Base-by-base conservation (phyloP, 164 flowering plant genomes). In the Aristolochia californica region DNA sequence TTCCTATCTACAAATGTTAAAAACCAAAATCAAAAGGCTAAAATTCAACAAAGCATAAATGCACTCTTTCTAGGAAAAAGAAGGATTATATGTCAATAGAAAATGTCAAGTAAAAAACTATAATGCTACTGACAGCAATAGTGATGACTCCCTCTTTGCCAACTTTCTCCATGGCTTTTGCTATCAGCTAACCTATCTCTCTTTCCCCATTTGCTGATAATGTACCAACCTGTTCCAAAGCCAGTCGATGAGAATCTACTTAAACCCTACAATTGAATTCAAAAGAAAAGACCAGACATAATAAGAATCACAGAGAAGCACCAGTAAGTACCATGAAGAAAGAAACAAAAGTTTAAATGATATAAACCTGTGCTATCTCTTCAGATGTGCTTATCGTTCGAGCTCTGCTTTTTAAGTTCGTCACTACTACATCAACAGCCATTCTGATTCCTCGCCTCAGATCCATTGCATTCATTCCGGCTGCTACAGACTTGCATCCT, bases 121-220 rank as follows among this genome's bases (percentile, higher is more conserved):
- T 14, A 28, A 54, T 14, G 7, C 18, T 24, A 71, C 88, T 79
- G 75, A 93, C 98, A 44, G 83, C 63, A 62, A 93, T 89, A 15
- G 98, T 89, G 63, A 93, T 93, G 17, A 93, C 98, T 44, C 98
- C 98, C 67, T 88, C 98, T 71, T 93, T 93, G 66, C 98, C 98
- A 71, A 93, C 98, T 69, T 76, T 88, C 67, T 93, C 98, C 98
- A 93, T 91, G 14, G 98, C 98, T 75, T 83, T 88, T 28, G 98
- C 98, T 57, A 91, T 88, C 64, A 91, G 70, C 71, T 91, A 97
- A 59, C 98, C 98, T 63, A 91, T 88, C 74, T 91, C 98, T 63
- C 98, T 77, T 48, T 91, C 98, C 18, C 98, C 98, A 74, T 91
- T 91, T 20, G 98, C 84, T 18, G 98, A 91, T 63, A 91, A 88